Base-by-base conservation (phyloP, 164 flowering plant genomes). In the Vitis riparia region DNA sequence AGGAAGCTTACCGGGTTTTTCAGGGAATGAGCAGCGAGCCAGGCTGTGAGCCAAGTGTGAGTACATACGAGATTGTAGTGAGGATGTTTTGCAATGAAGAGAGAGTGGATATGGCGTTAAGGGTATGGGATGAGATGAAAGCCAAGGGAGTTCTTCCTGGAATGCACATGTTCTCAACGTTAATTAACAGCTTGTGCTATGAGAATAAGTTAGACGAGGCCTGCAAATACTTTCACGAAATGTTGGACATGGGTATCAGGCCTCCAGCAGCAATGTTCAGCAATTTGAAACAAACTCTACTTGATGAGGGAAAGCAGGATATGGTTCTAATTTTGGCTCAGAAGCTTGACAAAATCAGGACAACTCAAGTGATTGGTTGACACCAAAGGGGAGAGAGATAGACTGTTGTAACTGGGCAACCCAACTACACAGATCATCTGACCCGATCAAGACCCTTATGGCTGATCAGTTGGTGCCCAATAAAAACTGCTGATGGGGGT, bases 211-310 rank as follows among this genome's bases (percentile, higher is more conserved):
- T 94, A 29, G 95, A 87, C 19, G 92, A 88, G 29, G 97, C 97
- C 29, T 83, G 91, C 73, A 81, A 77, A 47, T 91, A 82, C 74
- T 87, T 92, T 56, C 76, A 81, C 51, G 91, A 94, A 75, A 94
- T 94, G 98, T 61, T 94, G 72, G 89, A 87, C 52, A 68, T 80
- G 78, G 98, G 98, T 1, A 88, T 94, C 58, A 78, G 93, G 66
- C 97, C 97, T 59, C 94, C 94, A 1, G 84, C 80, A 0, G 82
- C 57, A 9, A 59, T 89, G 91, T 92, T 83, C 73, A 80, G 88
- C 68, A 78, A 79, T 62, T 78, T 94, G 62, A 94, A 88, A 68
- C 79, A 85, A 53, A 80, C 82, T 75, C 97, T 94, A 65, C 75
- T 89, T 62, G 88, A 88, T 23, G 81, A 77, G 11, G 98, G 97